Evolutionary conservation across 2,329 filamentous ascomycete species (phyloP), one percentile per base, ranked within the genome.

Genomic region (Trichoderma sp.): DNA sequence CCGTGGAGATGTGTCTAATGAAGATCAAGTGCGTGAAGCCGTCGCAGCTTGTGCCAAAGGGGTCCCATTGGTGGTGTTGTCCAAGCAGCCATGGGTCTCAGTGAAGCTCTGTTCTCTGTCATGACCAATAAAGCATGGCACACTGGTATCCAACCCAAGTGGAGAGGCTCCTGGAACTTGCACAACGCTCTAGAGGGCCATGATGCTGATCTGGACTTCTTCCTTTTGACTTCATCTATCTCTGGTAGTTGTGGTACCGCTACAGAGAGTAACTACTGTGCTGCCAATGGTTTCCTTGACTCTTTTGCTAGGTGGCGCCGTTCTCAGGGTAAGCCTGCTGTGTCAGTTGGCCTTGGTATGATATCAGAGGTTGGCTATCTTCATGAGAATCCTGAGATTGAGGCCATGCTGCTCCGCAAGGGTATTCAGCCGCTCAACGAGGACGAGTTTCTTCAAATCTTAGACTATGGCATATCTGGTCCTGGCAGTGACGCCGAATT

Each of bases 241-340:
- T 79, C 80, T 0, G 81, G 81, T n/a, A 76, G 83, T 6, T 74
- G 83, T 8, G 85, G 83, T 6, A 79, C 81, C 16, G 75, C 78
- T 1, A 81, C 80, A 1, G 85, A 86, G 76, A 79, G 82, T 67
- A 86, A 85, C 75, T 88, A 88, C 76, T 79, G 81, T 11, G 82
- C 84, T 1, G 85, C 81, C n/a, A 87, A 87, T 76, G 79, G 81
- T 6, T 87, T 83, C 78, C 79, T 85, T 67, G 83, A 86, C 45
- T 79, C 81, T 3, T 82, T 87, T 56, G 83, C 83, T 0, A 79
- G 80, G 1, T 81, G 80, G 35, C 79, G 81, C 18, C 76, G 78
- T 5, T 59, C 65, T 4, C 78, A 79, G 2, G 83, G 82, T 1
- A 78, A 80, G 45, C 12, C 81, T 1, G 81, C 80, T 3, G 77